Base-by-base conservation (phyloP, 148 eudicot genomes). In the Euryodendron excelsum region DNA sequence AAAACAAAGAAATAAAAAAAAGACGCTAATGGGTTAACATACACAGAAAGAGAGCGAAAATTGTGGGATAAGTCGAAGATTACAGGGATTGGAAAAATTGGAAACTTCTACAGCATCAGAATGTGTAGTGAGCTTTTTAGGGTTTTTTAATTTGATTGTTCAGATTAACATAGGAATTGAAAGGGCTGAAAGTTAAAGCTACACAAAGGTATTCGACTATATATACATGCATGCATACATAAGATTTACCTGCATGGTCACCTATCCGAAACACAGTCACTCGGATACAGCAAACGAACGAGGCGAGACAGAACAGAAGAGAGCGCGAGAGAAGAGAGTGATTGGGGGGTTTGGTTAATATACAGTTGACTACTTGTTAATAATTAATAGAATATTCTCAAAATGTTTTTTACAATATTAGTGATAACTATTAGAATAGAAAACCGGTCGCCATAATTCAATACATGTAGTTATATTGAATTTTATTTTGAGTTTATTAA, bases 181-280 rank as follows among this genome's bases (percentile, higher is more conserved):
- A 34, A 65, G 41, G n/a, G n/a, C n/a, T n/a, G n/a, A n/a, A n/a
- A n/a, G n/a, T 17, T 5, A 36, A 64, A 33, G 69, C 23, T 17
- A 17, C 18, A 65, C 0, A 64, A 15, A 17, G 5, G 69, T 36
- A 65, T 34, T 18, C 45, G 34, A 65, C 10, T 6, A 20, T 65
- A 65, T 34, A 20, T 20, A 20, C 34, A 55, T 55, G 20, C 1
- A 55, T 2, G n/a, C 25, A 36, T 67, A 67, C 21, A 8, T 5
- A 10, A 39, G 72, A 39, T 68, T 68, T 69, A 80, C 83, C 83
- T 80, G 83, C 83, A 80, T 80, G 53, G n/a, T 76, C 28, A 15
- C 31, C 8, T 18, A 59, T 75, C 71, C 12, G 66, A 33, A 64
- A 39, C 21, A 2, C 5, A n/a, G n/a, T n/a, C n/a, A n/a, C n/a